A percentile compares a stretch with the other conserved stretches of the same genome.
phyloP scores from a whole-genome alignment of 192 early-diverging fungal species.

The Pilaira anomala region DNA sequence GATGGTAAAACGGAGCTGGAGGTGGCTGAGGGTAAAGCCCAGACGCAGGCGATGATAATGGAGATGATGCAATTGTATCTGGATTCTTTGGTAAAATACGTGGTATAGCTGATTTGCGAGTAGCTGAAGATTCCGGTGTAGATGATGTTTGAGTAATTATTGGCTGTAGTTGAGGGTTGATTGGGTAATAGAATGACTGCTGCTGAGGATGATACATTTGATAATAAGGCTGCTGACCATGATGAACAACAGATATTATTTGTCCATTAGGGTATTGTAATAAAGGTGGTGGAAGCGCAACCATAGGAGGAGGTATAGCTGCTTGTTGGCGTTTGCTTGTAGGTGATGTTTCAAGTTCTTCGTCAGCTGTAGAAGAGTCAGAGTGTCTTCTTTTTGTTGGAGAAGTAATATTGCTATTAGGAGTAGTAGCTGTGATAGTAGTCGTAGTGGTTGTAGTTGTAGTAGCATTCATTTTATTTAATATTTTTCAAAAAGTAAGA shows the following conservation, averaged over 20 bases:
- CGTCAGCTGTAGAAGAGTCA: neutral
- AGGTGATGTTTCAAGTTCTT: neutral
- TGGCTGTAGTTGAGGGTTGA: conserved; percentile 16
- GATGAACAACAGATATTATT: conserved; percentile 10
- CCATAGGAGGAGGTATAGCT: neutral
- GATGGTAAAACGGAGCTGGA: conserved; percentile 5
- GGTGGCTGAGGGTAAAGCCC: neutral
- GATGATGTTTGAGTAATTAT: neutral
- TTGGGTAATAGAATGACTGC: conserved; percentile 8
- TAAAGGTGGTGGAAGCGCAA: conserved; percentile 14
- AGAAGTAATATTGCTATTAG: too few relatives aligned
- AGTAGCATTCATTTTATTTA: too few relatives aligned
- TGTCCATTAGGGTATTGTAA: conserved; percentile 6
- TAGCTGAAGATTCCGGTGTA: neutral
- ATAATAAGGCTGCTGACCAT: conserved; percentile 11
- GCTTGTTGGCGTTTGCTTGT: neutral
- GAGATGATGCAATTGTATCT: neutral
- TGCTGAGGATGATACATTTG: conserved; percentile 7
- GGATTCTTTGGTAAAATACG: neutral
- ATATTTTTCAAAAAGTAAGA: too few relatives aligned
- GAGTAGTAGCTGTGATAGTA: too few relatives aligned
- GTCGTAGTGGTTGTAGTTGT: too few relatives aligned
- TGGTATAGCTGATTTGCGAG: neutral
- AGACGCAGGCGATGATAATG: neutral
- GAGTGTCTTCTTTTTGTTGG: conserved; percentile 7